These are phyloP conservation scores for Salvia sclarea DNA, from an alignment of 305 asterid species.

Conservation along the genomic window DNA sequence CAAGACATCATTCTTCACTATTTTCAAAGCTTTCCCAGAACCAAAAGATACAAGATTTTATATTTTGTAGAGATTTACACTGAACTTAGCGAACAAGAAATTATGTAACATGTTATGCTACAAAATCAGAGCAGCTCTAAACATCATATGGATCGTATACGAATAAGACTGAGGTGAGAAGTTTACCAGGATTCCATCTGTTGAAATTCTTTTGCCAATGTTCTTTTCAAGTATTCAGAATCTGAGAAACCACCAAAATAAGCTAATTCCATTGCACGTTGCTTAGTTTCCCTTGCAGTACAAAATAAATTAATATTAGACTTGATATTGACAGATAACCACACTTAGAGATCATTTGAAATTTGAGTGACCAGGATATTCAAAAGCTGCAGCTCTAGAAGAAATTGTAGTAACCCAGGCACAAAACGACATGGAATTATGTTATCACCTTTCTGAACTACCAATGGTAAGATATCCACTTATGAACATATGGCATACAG, in stretches of 20 bases:
- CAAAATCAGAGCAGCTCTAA: constrained; percentile 5
- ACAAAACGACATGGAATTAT: too few relatives aligned
- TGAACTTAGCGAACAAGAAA: not conserved
- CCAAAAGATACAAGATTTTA: not conserved
- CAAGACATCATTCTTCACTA: constrained; percentile 2
- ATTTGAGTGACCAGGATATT: too few relatives aligned
- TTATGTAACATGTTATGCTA: not conserved
- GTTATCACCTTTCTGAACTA: too few relatives aligned
- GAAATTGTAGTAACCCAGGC: too few relatives aligned
- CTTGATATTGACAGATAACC: constrained; percentile 17
- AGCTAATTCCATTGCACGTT: constrained; percentile 63
- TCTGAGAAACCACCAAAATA: constrained; percentile 90
- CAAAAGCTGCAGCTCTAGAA: too few relatives aligned
- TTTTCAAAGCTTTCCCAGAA: constrained; percentile 8
- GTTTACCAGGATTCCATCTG: constrained; percentile 73
- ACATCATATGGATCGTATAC: constrained; percentile 25
- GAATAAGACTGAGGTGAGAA: constrained; percentile 27
- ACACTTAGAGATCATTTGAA: too few relatives aligned
- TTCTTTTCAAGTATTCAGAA: constrained; percentile 66
- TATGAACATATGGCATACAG: not conserved
- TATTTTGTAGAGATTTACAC: not conserved
- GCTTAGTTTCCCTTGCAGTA: constrained; percentile 64
- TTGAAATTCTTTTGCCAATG: constrained; percentile 77
- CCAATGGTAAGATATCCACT: too few relatives aligned
- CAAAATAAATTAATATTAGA: constrained; percentile 30